These are phyloP conservation scores for Stentor roeselii DNA, from an alignment of 73 alveolate genomes.

Conservation along the genomic window DNA sequence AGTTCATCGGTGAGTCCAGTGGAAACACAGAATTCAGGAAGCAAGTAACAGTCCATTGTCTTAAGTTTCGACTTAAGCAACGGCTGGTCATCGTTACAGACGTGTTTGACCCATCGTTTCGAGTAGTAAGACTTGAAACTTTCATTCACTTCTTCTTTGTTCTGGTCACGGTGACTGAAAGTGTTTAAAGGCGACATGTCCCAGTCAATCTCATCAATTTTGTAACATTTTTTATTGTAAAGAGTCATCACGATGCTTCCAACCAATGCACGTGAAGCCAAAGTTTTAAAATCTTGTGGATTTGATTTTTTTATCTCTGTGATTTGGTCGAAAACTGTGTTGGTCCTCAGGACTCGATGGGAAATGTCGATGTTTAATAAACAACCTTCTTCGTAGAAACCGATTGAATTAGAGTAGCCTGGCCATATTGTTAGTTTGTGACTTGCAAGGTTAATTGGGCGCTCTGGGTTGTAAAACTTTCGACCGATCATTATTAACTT, in stretches of 20 bases:
- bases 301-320: not conserved
- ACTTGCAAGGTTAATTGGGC: slow-evolving; percentile 2
- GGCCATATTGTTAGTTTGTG: slow-evolving; percentile 25
- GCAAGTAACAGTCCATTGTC: slow-evolving; percentile 38
- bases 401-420: slow-evolving; percentile 26
- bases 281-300: not conserved
- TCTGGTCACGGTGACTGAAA: too few relatives aligned
- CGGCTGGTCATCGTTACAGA: slow-evolving; percentile 59
- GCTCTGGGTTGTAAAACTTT: slow-evolving; percentile 27
- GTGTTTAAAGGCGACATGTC: slow-evolving; percentile 16
- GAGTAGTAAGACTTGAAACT: slow-evolving; percentile 58
- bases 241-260: slow-evolving; percentile 70
- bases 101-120: slow-evolving; percentile 51
- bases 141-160: slow-evolving; percentile 50
- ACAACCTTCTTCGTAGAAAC: slow-evolving; percentile 3
- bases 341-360: slow-evolving; percentile 24
- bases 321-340: not conserved
- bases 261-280: slow-evolving; percentile 42
- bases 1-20: slow-evolving; percentile 84
- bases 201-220: slow-evolving; percentile 12
- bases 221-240: slow-evolving; percentile 35
- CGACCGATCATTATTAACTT: slow-evolving; percentile 12
- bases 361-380: slow-evolving; percentile 11
- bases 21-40: slow-evolving; percentile 77
- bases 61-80: slow-evolving; percentile 37